phyloP scores from a whole-genome alignment of 306 rosid genomes.

The Pterocarpus macrocarpus region DNA sequence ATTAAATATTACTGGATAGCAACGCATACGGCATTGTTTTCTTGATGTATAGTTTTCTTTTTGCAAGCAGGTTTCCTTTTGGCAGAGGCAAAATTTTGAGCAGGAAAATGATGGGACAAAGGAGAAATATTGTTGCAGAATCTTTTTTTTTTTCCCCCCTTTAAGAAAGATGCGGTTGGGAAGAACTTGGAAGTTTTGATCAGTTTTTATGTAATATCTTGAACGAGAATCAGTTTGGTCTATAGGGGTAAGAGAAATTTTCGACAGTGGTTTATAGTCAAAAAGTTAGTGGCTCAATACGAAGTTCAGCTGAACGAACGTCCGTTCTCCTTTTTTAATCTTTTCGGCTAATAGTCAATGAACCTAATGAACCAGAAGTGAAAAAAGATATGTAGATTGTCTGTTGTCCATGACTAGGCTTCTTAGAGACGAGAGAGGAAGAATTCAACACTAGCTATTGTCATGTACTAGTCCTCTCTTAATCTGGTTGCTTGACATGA shows the following conservation, averaged over 20 bases:
- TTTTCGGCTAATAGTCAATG: neutral
- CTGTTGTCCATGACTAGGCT: neutral
- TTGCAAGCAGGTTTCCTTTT: slow-evolving; percentile 35
- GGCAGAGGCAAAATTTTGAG: slow-evolving; percentile 34
- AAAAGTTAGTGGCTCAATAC: neutral
- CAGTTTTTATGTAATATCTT: slow-evolving; percentile 33
- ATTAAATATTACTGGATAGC: slow-evolving; percentile 17
- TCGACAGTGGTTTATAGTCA: slow-evolving; percentile 11
- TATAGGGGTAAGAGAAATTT: neutral
- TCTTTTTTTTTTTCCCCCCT: neutral
- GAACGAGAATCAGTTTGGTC: slow-evolving; percentile 27
- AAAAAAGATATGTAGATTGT: neutral
- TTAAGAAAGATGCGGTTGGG: slow-evolving; percentile 32
- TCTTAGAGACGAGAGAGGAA: neutral
- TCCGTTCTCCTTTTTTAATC: neutral
- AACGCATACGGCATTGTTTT: slow-evolving; percentile 16
- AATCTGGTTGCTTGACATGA: too few relatives aligned
- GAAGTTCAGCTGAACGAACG: slow-evolving; percentile 29
- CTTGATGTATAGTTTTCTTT: slow-evolving; percentile 27
- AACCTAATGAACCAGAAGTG: neutral
- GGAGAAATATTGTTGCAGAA: slow-evolving; percentile 2
- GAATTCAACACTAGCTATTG: slow-evolving; percentile 6
- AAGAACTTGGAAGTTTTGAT: slow-evolving; percentile 27
- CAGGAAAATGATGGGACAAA: slow-evolving; percentile 29
- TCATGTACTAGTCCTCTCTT: neutral